Conservation (phyloP, 495 filamentous ascomycete species). For the Neurospora sp. region DNA sequence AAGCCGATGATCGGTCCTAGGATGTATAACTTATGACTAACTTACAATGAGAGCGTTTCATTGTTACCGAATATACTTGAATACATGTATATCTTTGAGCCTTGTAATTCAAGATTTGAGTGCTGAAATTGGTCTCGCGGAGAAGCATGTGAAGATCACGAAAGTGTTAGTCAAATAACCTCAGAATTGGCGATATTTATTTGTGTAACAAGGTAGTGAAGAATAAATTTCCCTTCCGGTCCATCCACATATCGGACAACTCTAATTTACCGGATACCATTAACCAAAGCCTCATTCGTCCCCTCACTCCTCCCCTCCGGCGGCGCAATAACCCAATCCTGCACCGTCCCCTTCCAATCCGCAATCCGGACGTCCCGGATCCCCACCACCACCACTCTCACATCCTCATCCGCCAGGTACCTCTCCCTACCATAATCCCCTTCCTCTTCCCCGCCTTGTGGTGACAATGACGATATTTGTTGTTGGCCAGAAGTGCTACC, state of each 20-base stretch:
- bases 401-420: constrained; percentile 60
- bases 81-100: background rate
- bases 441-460: constrained; percentile 18
- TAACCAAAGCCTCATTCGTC: constrained; percentile 7
- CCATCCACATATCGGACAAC: background rate
- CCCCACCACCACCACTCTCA: constrained; percentile 62
- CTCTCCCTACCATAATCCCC: constrained; percentile 42
- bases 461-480: constrained; percentile 9
- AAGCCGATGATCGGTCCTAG: background rate
- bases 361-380: constrained; percentile 66
- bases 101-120: no score
- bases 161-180: background rate
- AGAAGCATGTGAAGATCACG: background rate
- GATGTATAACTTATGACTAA: background rate
- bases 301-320: constrained; percentile 21
- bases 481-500: background rate
- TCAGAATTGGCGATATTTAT: background rate
- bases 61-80: background rate
- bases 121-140: background rate
- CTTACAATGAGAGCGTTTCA: background rate
- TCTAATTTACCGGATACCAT: constrained; percentile 16
- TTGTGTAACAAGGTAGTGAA: background rate
- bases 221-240: background rate
- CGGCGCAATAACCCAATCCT: constrained; percentile 58
- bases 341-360: constrained; percentile 71